Base-by-base conservation (phyloP, 495 filamentous ascomycete genomes). In the Aspergillus incahuasiensis region DNA sequence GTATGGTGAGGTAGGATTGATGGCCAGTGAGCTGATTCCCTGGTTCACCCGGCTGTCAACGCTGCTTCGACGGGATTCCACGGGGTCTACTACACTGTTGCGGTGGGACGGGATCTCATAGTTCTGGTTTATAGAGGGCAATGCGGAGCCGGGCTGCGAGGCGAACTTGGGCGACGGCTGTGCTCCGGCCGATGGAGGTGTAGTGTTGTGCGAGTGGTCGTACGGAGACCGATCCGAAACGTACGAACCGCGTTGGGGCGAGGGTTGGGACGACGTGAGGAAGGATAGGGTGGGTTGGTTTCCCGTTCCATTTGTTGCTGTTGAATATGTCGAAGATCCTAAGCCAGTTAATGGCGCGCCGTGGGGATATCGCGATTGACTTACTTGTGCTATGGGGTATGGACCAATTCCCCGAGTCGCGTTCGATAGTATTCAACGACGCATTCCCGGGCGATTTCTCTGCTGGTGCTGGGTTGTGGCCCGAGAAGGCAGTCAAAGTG, bases 31-130 rank as follows among this genome's bases (percentile, higher is more conserved):
- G 45, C 78, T 79, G 48, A 91, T 86, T 19, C 81, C 82, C 60
- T 84, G 81, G 57, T 87, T 87, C 62, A 91, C 79, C 54, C 86
- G 79, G 62, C 86, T 89, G 60, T 90, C 87, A n/a, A 91, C 79
- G 55, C 87, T 90, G 70, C 86, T 88, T 45, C 88, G 82, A 45
- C 88, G 81, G 40, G 88, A 89, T 53, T 80, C 78, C 9, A 70
- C 59, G 3, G 71, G 70, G 19, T 80, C 79, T 15, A 64, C 70
- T 16, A 78, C 66, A 52, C 79, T 82, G 19, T 65, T 65, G 7
- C 78, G 65, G 38, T 78, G 79, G 0, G 76, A 75, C 5, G 70
- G 63, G 3, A 68, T 68, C 44, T 79, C 76, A 58, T 72, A 78
- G 52, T 80, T 76, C 47, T 82, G 78, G 21, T 80, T 81, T 35